phyloP scores from a whole-genome alignment of 305 asterid genomes.

The Fraxinus angustifolia region DNA sequence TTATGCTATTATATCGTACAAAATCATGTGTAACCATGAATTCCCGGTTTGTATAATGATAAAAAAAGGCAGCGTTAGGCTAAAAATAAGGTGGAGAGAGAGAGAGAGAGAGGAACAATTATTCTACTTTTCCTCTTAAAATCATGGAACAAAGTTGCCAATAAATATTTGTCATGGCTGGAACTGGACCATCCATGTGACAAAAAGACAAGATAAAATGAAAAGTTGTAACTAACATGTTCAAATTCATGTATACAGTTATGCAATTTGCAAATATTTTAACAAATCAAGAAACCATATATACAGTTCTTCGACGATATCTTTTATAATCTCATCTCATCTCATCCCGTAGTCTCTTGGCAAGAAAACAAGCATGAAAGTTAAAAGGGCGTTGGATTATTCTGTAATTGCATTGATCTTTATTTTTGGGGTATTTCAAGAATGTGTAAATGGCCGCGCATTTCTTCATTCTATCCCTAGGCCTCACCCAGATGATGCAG shows the following conservation, averaged over 20 bases:
- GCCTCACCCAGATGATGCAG: slow-evolving; percentile 60
- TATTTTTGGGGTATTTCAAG: slow-evolving; percentile 28
- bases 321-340: not conserved
- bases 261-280: not conserved
- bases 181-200: slow-evolving; percentile 16
- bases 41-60: too few species aligned
- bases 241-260: not conserved
- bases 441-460: slow-evolving; percentile 47
- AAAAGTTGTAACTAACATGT: slow-evolving; percentile 2
- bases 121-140: not conserved
- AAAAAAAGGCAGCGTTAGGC: not conserved
- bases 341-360: not conserved
- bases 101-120: not conserved
- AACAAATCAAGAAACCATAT: not conserved
- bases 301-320: not conserved
- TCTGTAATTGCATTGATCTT: slow-evolving; percentile 23
- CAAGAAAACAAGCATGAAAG: slow-evolving; percentile 18
- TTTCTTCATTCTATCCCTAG: slow-evolving; percentile 31
- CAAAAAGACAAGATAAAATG: slow-evolving; percentile 10
- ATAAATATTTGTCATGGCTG: not conserved
- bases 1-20: too few species aligned
- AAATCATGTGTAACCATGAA: too few species aligned
- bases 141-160: not conserved
- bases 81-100: not conserved
- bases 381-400: slow-evolving; percentile 7